Evolutionary conservation across 1,139 yeast species (phyloP).

Genomic region (Meyerozyma carpophila): DNA sequence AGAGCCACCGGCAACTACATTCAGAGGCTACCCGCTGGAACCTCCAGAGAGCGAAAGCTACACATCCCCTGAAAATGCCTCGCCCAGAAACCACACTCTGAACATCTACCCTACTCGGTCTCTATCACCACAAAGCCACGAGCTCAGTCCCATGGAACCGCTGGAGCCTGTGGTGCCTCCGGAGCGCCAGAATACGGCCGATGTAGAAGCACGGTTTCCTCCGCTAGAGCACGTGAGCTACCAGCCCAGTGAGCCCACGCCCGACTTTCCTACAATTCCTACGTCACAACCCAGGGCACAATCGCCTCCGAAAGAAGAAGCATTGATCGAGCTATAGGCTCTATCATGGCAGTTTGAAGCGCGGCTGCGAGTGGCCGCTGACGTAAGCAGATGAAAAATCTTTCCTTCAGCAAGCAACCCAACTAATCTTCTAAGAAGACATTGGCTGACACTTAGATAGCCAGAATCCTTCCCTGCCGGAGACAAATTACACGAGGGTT

Average conservation of each 20-base stretch:
- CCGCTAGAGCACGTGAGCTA: neutral
- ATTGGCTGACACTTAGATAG: neutral
- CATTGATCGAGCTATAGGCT: conserved; percentile 29
- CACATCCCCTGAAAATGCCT: neutral
- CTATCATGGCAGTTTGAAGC: no score
- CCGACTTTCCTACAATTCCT: neutral
- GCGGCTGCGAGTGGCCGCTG: neutral
- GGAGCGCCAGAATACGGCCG: neutral
- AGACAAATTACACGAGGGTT: conserved; percentile 34
- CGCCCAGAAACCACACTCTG: neutral
- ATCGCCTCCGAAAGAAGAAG: conserved; percentile 14
- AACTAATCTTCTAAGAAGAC: neutral
- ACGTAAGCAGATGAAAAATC: neutral
- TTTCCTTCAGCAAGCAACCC: neutral
- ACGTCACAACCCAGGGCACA: neutral
- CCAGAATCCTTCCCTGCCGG: conserved; percentile 3
- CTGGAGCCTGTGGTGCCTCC: neutral
- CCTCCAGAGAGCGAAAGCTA: neutral
- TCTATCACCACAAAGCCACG: neutral
- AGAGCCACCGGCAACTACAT: neutral
- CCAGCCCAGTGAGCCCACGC: neutral
- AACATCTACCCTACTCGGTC: neutral
- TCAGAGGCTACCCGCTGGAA: neutral
- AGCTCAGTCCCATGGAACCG: neutral
- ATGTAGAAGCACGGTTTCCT: neutral